Conservation (phyloP, 2,329 filamentous ascomycete genomes). For the Metarhizium rileyi region DNA sequence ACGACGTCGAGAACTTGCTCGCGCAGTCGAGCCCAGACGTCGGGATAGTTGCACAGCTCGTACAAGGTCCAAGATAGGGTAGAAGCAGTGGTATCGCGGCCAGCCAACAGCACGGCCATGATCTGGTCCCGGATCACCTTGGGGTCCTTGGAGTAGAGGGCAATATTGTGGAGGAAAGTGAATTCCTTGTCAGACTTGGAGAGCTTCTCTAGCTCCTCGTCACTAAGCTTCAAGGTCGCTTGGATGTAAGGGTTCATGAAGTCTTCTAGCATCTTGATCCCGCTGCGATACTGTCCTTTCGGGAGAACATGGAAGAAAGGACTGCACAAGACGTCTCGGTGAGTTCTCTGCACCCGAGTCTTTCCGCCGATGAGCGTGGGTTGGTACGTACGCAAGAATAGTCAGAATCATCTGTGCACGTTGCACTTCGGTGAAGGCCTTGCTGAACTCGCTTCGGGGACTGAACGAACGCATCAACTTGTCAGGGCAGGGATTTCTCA, state of each 20-base stretch:
- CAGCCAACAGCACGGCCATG: conserved; percentile 72
- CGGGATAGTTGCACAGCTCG: conserved; percentile 65
- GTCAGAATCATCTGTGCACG: conserved; percentile 43
- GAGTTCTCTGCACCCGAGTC: too few species aligned
- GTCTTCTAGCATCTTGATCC: conserved; percentile 59
- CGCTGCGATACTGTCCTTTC: conserved; percentile 49
- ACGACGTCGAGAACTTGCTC: conserved; percentile 59
- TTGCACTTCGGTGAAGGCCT: conserved; percentile 73
- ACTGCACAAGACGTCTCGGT: conserved; percentile 39
- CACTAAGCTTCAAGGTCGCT: conserved; percentile 55
- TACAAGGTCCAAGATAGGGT: conserved; percentile 77
- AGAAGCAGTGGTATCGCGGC: conserved; percentile 76
- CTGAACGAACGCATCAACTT: too few species aligned
- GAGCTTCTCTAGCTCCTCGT: conserved; percentile 59
- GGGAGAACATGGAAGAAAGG: conserved; percentile 56
- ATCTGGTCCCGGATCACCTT: conserved; percentile 76
- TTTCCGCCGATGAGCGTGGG: too few species aligned
- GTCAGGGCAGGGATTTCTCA: too few species aligned
- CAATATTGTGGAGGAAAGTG: conserved; percentile 81
- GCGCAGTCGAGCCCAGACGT: conserved; percentile 59
- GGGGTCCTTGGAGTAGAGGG: conserved; percentile 64
- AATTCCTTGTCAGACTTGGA: conserved; percentile 62
- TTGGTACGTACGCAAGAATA: conserved; percentile 10
- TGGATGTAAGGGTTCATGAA: conserved; percentile 76
- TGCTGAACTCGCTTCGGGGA: conserved; percentile 61